Percentiles rank a stretch among this genome's conserved stretches.
These are phyloP conservation scores for Neocatenulostroma microsporum DNA, from an alignment of 2,329 filamentous ascomycete genomes.

Conservation along the genomic window DNA sequence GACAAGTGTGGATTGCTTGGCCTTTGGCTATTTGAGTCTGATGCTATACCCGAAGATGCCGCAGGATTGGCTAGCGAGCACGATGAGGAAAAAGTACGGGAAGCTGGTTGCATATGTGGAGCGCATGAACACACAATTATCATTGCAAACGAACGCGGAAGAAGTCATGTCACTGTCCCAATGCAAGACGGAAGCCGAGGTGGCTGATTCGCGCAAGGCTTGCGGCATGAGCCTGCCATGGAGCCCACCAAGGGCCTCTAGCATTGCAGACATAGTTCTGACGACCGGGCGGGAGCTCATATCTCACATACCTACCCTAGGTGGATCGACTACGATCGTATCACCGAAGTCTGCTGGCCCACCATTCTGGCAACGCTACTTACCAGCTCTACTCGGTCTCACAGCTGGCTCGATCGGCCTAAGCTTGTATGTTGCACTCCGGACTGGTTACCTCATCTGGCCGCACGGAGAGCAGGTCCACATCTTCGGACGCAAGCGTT, in stretches of 20 bases:
- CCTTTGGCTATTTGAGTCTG: slow-evolving; percentile 69
- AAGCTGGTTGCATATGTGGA: slow-evolving; percentile 33
- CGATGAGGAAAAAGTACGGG: slow-evolving; percentile 44
- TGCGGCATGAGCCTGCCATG: slow-evolving; percentile 21
- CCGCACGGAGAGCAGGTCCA: slow-evolving; percentile 27
- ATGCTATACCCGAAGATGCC: slow-evolving; percentile 58
- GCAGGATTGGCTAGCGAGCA: slow-evolving; percentile 54
- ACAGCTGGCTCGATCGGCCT: slow-evolving; percentile 13
- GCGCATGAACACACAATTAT: slow-evolving; percentile 24
- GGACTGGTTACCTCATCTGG: slow-evolving; percentile 22
- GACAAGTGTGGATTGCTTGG: slow-evolving; percentile 68
- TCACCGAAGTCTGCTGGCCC: slow-evolving; percentile 1
- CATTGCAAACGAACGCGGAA: slow-evolving; percentile 18
- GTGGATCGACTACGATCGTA: slow-evolving; percentile 3
- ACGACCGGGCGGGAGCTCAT: slow-evolving; percentile 8
- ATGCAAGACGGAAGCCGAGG: slow-evolving; percentile 6
- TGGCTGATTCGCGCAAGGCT: slow-evolving; percentile 1
- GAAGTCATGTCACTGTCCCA: slow-evolving; percentile 15
- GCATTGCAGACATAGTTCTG: slow-evolving; percentile 2
- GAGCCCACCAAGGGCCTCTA: slow-evolving; percentile 5
- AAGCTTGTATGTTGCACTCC: slow-evolving; percentile 17
- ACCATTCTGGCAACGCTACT: slow-evolving; percentile 14
- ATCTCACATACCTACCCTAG: slow-evolving; percentile 6
- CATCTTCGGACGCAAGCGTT: slow-evolving; percentile 27
- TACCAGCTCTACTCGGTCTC: slow-evolving; percentile 15